phyloP scores from a whole-genome alignment of 306 rosid genomes.

The Cucurbita moschata region DNA sequence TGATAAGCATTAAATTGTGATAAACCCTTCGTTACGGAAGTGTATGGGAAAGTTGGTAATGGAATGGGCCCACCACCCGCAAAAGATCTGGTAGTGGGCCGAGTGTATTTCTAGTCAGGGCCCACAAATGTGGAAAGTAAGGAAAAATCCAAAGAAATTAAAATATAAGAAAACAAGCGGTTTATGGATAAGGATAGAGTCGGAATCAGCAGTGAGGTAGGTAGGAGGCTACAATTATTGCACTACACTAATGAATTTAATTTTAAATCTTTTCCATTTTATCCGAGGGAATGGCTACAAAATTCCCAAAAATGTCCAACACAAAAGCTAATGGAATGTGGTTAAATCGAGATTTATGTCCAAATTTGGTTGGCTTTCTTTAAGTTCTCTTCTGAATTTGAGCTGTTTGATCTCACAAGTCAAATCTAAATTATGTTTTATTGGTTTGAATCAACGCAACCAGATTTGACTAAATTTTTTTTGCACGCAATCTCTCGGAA shows the following conservation, averaged over 20 bases:
- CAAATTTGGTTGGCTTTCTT: no score
- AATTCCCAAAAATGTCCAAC: no score
- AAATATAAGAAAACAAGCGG: not conserved
- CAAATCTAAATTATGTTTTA: no score
- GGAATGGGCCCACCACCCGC: not conserved
- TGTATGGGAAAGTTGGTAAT: not conserved
- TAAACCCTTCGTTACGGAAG: not conserved
- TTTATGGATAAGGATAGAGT: not conserved
- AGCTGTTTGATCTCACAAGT: no score
- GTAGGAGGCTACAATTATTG: not conserved
- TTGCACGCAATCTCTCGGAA: not conserved
- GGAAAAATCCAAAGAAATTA: not conserved
- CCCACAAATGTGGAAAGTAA: not conserved
- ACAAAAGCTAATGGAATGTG: no score
- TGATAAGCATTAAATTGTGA: not conserved
- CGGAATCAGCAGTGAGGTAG: not conserved
- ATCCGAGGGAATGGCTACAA: not conserved
- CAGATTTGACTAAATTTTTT: not conserved
- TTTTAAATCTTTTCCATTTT: not conserved
- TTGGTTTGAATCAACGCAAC: not conserved
- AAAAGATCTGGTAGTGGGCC: not conserved
- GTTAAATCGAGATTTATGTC: no score
- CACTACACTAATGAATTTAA: not conserved
- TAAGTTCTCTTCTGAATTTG: no score
- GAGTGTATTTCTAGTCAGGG: not conserved